Conservation (phyloP, 805 yeast species). For the Hanseniaspora vineae region DNA sequence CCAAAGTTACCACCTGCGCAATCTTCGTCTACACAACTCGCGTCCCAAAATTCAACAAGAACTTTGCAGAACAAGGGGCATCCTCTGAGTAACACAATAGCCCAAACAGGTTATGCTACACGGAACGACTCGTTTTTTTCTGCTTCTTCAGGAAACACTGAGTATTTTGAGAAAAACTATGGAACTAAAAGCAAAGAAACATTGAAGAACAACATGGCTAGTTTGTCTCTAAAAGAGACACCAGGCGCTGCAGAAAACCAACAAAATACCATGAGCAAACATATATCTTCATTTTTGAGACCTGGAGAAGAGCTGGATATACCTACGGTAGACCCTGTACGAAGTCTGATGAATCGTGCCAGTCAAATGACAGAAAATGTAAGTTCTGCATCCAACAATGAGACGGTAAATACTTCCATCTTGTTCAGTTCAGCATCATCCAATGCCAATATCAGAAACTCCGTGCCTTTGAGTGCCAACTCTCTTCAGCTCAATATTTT, state of each 20-base stretch:
- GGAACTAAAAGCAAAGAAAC: too few species aligned
- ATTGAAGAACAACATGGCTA: too few species aligned
- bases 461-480: not conserved
- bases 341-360: not conserved
- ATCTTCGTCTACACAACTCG: not conserved
- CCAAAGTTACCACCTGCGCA: too few species aligned
- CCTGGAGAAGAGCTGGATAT: not conserved
- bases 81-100: too few species aligned
- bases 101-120: too few species aligned
- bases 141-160: too few species aligned
- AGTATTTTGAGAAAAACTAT: too few species aligned
- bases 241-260: too few species aligned
- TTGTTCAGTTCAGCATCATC: not conserved
- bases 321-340: not conserved
- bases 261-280: too few species aligned
- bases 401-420: not conserved
- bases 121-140: too few species aligned
- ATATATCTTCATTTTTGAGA: not conserved
- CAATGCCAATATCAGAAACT: not conserved
- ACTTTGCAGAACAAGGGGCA: too few species aligned
- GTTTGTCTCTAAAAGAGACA: too few species aligned
- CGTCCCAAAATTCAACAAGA: not conserved
- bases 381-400: not conserved
- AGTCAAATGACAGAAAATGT: not conserved
- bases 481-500: not conserved